Evolutionary conservation across 768 basidiomycete genomes (phyloP).

Genomic region (Pleurotus tuoliensis): DNA sequence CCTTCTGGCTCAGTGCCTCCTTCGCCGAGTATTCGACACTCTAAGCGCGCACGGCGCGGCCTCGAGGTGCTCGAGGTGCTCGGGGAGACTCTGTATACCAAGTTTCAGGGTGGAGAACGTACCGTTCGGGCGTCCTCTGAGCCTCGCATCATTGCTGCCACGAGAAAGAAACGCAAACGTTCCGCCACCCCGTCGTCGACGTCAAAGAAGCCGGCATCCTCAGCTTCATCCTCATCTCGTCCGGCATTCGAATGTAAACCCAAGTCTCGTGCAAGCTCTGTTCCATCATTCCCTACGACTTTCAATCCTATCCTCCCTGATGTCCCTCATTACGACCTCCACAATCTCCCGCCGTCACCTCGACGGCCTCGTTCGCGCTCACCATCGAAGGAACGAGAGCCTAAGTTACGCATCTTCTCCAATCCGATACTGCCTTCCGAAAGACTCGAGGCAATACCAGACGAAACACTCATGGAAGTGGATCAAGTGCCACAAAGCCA

Average conservation of each 20-base stretch:
- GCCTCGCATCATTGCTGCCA: neutral
- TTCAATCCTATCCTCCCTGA: conserved; percentile 23
- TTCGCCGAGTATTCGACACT: conserved; percentile 10
- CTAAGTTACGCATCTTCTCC: conserved; percentile 27
- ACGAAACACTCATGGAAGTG: conserved; percentile 18
- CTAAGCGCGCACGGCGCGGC: neutral
- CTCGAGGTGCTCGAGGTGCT: conserved; percentile 6
- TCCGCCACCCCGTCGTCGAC: conserved; percentile 12
- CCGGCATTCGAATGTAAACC: conserved; percentile 18
- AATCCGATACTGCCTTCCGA: conserved; percentile 10
- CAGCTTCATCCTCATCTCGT: conserved; percentile 14
- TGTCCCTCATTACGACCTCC: conserved; percentile 37
- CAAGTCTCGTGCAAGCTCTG: conserved; percentile 38
- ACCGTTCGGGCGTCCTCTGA: neutral
- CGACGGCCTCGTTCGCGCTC: conserved; percentile 33
- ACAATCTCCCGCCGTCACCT: conserved; percentile 38
- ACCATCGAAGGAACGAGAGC: conserved; percentile 33
- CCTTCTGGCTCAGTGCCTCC: conserved; percentile 10
- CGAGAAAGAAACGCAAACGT: conserved; percentile 5
- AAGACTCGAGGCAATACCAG: conserved; percentile 20
- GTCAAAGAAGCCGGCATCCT: conserved; percentile 24
- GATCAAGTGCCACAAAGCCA: conserved; percentile 9
- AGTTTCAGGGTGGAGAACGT: neutral
- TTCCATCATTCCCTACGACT: conserved; percentile 35
- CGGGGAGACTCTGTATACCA: conserved; percentile 3